Percentiles rank a stretch among this genome's conserved stretches.
phyloP scores from a whole-genome alignment of 805 yeast genomes.

The Yarrowia alimentaria region DNA sequence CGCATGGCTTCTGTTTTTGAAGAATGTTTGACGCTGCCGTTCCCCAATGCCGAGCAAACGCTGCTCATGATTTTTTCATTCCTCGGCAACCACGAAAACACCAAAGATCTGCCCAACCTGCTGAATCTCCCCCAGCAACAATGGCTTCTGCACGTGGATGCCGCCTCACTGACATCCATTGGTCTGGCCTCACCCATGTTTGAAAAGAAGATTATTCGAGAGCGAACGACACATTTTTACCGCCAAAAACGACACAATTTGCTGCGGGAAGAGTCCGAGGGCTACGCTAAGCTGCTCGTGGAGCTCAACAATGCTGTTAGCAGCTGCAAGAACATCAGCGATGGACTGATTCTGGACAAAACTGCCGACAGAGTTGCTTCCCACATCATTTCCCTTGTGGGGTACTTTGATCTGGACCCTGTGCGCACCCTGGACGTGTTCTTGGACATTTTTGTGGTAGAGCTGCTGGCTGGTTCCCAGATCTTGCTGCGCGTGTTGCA shows the following conservation, averaged over 20 bases:
- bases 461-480: constrained; percentile 49
- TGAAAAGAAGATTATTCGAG: constrained; percentile 43
- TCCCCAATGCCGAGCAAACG: constrained; percentile 21
- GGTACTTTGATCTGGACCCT: constrained; percentile 74
- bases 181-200: constrained; percentile 39
- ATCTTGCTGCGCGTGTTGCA: too few species aligned
- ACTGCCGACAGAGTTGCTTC: not conserved
- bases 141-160: constrained; percentile 36
- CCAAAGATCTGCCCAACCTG: constrained; percentile 30
- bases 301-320: constrained; percentile 48
- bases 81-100: constrained; percentile 1
- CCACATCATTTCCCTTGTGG: constrained; percentile 57
- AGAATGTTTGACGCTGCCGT: constrained; percentile 4
- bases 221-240: constrained; percentile 48
- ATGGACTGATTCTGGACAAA: constrained; percentile 32
- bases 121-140: constrained; percentile 31
- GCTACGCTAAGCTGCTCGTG: constrained; percentile 63
- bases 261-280: constrained; percentile 72
- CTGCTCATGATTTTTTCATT: constrained; percentile 11
- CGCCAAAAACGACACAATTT: constrained; percentile 60
- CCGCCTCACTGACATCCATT: constrained; percentile 31
- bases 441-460: constrained; percentile 52
- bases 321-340: constrained; percentile 41
- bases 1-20: constrained; percentile 11
- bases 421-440: constrained; percentile 63